phyloP scores from a whole-genome alignment of 2,329 filamentous ascomycete species.

The Acrocalymma vagum region DNA sequence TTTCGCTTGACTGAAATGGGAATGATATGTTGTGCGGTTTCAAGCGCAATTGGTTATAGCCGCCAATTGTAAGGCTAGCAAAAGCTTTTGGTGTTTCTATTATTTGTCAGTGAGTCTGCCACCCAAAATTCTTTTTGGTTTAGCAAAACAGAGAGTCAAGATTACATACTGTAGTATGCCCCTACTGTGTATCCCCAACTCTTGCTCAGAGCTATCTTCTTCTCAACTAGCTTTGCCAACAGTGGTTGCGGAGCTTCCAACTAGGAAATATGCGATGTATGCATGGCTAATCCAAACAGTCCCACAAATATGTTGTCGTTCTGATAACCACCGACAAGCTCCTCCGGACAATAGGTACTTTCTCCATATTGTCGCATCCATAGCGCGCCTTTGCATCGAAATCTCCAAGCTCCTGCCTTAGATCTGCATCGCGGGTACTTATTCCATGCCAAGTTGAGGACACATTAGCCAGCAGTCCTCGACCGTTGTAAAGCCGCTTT shows the following conservation, averaged over 20 bases:
- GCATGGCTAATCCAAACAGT: constrained; percentile 47
- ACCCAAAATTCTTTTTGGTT: too few relatives aligned
- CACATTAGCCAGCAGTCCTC: constrained; percentile 18
- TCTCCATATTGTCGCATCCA: constrained; percentile 25
- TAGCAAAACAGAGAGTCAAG: too few relatives aligned
- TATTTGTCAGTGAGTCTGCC: too few relatives aligned
- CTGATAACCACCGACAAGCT: too few relatives aligned
- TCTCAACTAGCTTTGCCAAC: constrained; percentile 16
- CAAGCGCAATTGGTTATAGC: constrained; percentile 46
- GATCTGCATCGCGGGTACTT: constrained; percentile 20
- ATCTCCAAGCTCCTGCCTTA: constrained; percentile 8
- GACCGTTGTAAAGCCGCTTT: constrained; percentile 13
- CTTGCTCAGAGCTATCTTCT: constrained; percentile 22
- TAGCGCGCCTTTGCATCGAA: constrained; percentile 25
- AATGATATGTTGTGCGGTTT: constrained; percentile 27
- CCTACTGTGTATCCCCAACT: constrained; percentile 30
- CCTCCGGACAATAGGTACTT: too few relatives aligned
- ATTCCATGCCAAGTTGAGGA: constrained; percentile 25
- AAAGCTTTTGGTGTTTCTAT: constrained; percentile 27
- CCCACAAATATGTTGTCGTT: too few relatives aligned
- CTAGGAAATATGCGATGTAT: constrained; percentile 54
- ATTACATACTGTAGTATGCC: constrained; percentile 24
- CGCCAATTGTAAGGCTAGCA: constrained; percentile 46
- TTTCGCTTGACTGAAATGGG: constrained; percentile 29
- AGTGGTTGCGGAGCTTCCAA: constrained; percentile 19